Base-by-base conservation (phyloP, 2,329 filamentous ascomycete genomes). In the Aaosphaeria arxii region DNA sequence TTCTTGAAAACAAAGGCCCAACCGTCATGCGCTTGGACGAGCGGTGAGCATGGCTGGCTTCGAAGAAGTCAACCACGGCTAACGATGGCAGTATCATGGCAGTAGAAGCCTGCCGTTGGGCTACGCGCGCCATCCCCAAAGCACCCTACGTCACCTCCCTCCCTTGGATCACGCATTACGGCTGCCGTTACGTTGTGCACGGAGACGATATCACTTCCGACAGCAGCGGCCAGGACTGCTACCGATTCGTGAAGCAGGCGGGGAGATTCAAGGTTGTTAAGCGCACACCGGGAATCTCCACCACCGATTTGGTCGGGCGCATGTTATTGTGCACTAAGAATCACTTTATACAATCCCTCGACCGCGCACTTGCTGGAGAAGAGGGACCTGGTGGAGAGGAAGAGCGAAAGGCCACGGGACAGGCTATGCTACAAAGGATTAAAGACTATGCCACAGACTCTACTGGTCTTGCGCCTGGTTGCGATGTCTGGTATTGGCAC, bases 201-300 rank as follows among this genome's bases (percentile, higher is more conserved):
- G 92, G 92, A 51, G 94, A 97, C 71, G 92, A 97, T 72, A 95
- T 97, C 66, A 97, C 94, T 3, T 95, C 91, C 0, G 94, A 99
- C 72, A 89, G 88, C 67, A 85, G 85, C 57, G 94, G 94, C 39
- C 87, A 96, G 69, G 94, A 99, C 75, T 97, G 92, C 75, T 99
- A 99, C 75, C 88, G 94, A 51, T 97, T 92, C 65, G 94, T 99
- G 63, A 99, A 99, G 74, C 86, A 88, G 38, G 94, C 92, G 1
- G 87, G 87, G 9, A 83, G 94, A 40, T 99, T 99, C 82, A 91
- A 95, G 74, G 90, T 99, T 13, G 94, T 99, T 41, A 96, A 95
- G 76, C 83, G 94, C 54, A 97, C 94, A 2, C 94, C 94, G 0
- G 91, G 90, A 50, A 99, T 99, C 64, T 96, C 90, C 7, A 99